Base-by-base conservation (phyloP, 371 early-diverging fungal genomes). In the Gilbertella persicaria region DNA sequence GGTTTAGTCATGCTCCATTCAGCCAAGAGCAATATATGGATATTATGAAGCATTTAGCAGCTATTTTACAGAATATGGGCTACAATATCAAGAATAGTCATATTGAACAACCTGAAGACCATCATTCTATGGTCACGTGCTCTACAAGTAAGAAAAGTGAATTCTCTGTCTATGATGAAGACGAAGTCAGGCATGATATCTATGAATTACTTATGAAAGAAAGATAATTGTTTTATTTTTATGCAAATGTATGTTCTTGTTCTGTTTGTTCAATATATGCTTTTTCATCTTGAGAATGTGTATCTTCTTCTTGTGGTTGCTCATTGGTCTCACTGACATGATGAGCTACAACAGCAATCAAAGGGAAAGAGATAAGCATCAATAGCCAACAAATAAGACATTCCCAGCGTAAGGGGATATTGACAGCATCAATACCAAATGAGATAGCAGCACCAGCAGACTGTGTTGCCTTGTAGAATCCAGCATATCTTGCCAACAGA, bases 391-490 rank as follows among this genome's bases (percentile, higher is more conserved):
- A 56, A 17, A 69, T 64, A 14, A 72, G 49, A 36, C 66, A 69
- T 16, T 67, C 67, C 69, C 69, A 72, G 1, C 69, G 58, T 12
- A 72, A 55, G 17, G 56, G 64, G 17, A 69, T 55, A 28, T 41
- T 35, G 4, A 57, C 66, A 24, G 70, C 58, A 49, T 73, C 73
- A 42, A 73, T 67, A 49, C 70, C 70, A 36, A 73, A 73, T 7
- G 73, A 50, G 12, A 58, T 51, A 25, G 70, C 73, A 9, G 67
- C 69, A 50, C 73, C 73, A 35, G 70, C 73, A n/a, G 82, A 79
- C 67, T 85, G 87, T 41, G 79, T 68, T 37, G 83, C 83, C 64
- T 87, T 83, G 76, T 86, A 87, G 57, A 83, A 88, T 7, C 89
- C 93, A 17, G 88, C 84, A 59, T 85, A 91, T 25, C 87, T 78